Evolutionary conservation across 2,329 filamentous ascomycete genomes (phyloP).

Genomic region (Bipolaris gigantea): DNA sequence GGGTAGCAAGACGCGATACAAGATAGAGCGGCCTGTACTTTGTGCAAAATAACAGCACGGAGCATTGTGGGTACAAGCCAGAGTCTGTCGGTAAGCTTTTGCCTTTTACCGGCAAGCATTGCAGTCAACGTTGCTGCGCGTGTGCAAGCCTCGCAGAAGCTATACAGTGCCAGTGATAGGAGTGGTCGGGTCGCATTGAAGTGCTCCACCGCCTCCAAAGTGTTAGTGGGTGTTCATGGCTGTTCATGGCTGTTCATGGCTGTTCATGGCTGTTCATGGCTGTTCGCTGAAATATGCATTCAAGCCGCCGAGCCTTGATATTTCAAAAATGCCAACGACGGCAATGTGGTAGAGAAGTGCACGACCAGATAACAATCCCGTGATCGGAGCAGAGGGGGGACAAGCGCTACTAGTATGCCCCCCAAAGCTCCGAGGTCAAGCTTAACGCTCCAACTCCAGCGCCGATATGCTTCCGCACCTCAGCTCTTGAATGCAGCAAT

Average conservation of each 20-base stretch:
- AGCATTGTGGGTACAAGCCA: background rate
- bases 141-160: background rate
- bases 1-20: constrained; percentile 1
- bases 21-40: background rate
- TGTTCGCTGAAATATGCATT: background rate
- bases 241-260: background rate
- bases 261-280: background rate
- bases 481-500: constrained; percentile 34
- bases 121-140: background rate
- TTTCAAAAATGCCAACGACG: background rate
- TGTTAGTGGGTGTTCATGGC: background rate
- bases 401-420: constrained; percentile 8
- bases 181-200: too few relatives aligned
- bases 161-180: background rate
- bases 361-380: background rate
- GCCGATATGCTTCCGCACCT: constrained; percentile 1
- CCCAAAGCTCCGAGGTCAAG: constrained; percentile 11
- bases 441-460: constrained; percentile 8
- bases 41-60: background rate
- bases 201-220: background rate
- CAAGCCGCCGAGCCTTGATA: background rate
- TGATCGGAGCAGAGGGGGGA: constrained; percentile 13
- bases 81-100: background rate
- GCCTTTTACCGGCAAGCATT: background rate
- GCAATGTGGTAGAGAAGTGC: background rate